Evolutionary conservation across 306 rosid species (phyloP), one percentile per base, ranked within the genome.

Genomic region (Quercus variabilis): DNA sequence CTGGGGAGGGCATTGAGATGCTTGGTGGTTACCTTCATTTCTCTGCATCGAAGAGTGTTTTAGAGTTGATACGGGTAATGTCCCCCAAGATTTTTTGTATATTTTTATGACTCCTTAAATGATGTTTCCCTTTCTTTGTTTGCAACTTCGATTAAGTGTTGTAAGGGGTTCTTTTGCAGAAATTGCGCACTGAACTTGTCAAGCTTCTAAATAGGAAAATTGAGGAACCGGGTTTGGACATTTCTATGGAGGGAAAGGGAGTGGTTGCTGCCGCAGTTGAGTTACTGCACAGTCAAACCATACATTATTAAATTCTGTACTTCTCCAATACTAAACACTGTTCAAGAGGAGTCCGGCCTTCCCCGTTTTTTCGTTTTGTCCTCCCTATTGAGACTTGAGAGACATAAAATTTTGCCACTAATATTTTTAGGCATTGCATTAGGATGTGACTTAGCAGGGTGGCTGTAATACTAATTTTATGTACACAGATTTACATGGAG

Each of bases 21-120:
- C 97, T 94, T 8, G 97, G 95, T 63, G 99, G 99, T 73, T 94
- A 94, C 85, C 99, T 94, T 74, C 97, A 92, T 88, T 94, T 94
- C 86, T 94, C 97, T 76, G 94, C 99, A 57, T 89, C 97, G 1
- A 91, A 87, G 87, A 92, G 90, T 77, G 91, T 92, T 82, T 76
- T 91, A n/a, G 99, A 90, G 82, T 81, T 94, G 58, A 92, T 95
- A 77, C 87, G 78, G 99, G 99, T 92, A 88, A 81, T 63, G 43
- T 71, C 38, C 69, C 74, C 76, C 52, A 8, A 23, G 28, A n/a
- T 80, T 64, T 74, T 57, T 51, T 26, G 64, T 79, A 28, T 52
- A 74, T 21, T 79, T 60, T 6, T 76, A 26, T 55, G 21, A 69
- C 71, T 17, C 20, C 51, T 57, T 70, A 25, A 26, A 76, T 77